Evolutionary conservation across 192 early-diverging fungal species (phyloP).

Genomic region (Coemansia sp.): DNA sequence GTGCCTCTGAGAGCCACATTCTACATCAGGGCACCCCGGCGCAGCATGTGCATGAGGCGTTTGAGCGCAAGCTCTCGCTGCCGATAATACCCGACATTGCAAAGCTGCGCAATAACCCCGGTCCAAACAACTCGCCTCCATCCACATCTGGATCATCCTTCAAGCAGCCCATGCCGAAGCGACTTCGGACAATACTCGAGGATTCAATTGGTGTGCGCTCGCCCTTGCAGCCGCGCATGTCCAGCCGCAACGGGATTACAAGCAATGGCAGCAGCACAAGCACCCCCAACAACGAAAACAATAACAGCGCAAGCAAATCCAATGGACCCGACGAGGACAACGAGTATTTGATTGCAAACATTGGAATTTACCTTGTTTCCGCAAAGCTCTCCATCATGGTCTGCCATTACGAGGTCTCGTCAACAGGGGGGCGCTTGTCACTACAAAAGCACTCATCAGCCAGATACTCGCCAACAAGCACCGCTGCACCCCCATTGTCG

Average conservation of each 20-base stretch:
- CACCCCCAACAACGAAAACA: slow-evolving; percentile 1
- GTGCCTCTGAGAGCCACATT: slow-evolving; percentile 54
- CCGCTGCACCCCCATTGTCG: slow-evolving; percentile 2
- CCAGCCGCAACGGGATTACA: background rate
- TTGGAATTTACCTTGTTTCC: slow-evolving; percentile 51
- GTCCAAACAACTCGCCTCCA: slow-evolving; percentile 2
- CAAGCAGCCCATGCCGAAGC: slow-evolving; percentile 44
- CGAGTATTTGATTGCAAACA: slow-evolving; percentile 52
- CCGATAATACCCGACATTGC: slow-evolving; percentile 48
- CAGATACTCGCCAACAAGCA: background rate
- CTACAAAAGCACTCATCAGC: slow-evolving; percentile 1
- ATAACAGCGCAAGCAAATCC: background rate
- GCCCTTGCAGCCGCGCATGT: slow-evolving; percentile 1
- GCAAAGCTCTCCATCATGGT: slow-evolving; percentile 42
- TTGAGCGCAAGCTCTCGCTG: slow-evolving; percentile 53
- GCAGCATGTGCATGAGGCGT: slow-evolving; percentile 35
- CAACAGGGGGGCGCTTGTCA: slow-evolving; percentile 13
- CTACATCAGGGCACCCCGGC: slow-evolving; percentile 19
- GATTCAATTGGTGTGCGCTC: slow-evolving; percentile 31
- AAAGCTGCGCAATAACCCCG: slow-evolving; percentile 26
- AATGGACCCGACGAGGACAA: background rate
- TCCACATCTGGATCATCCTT: slow-evolving; percentile 8
- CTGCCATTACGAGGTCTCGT: slow-evolving; percentile 45
- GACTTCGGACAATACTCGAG: slow-evolving; percentile 52
- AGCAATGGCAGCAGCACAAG: slow-evolving; percentile 1